phyloP scores from a whole-genome alignment of 2,329 filamentous ascomycete genomes.

The Nemania sp. region DNA sequence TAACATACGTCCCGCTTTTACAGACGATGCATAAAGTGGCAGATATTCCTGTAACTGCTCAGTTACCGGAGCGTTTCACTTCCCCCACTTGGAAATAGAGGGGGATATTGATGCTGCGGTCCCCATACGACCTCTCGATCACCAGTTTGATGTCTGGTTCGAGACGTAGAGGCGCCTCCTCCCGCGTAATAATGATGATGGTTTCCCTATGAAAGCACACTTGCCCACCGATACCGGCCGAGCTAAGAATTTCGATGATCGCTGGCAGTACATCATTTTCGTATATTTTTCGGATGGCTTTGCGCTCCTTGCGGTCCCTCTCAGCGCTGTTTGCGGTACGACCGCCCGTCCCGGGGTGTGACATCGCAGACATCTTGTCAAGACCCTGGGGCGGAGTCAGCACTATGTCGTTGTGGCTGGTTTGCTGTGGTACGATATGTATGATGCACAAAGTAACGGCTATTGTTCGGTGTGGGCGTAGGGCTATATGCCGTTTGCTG shows the following conservation, averaged over 20 bases:
- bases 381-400: too few species aligned
- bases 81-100: constrained; percentile 1
- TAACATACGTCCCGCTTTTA: background rate
- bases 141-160: constrained; percentile 1
- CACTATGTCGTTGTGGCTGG: too few species aligned
- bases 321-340: background rate
- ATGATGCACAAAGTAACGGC: too few species aligned
- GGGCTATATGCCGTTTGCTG: too few species aligned
- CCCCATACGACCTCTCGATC: background rate
- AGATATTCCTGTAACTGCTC: background rate
- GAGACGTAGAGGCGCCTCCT: constrained; percentile 1
- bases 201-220: constrained; percentile 1
- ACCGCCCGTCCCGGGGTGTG: too few species aligned
- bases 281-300: constrained; percentile 1
- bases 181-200: constrained; percentile 3
- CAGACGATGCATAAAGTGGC: background rate
- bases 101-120: constrained; percentile 7
- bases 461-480: too few species aligned
- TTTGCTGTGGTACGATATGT: too few species aligned
- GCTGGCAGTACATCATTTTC: constrained; percentile 4
- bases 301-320: background rate
- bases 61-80: background rate
- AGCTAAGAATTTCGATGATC: background rate
- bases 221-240: background rate
- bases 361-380: too few species aligned